Base-by-base conservation (phyloP, 2,329 filamentous ascomycete species). In the Ceratocystis smalleyi region DNA sequence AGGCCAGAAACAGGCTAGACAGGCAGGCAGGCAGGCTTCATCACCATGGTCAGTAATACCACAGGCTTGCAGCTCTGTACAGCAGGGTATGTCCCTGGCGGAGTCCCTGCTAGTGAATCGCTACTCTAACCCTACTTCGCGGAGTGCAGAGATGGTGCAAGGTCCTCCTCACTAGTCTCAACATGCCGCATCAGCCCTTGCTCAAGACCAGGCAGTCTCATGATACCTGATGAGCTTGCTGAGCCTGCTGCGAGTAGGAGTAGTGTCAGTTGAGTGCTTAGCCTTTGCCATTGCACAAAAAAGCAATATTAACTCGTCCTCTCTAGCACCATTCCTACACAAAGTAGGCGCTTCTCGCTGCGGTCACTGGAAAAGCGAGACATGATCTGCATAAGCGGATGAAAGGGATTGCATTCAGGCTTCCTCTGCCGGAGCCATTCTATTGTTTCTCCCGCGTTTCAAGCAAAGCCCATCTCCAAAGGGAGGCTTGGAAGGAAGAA, bases 401-500 rank as follows among this genome's bases (percentile, higher is more conserved):
- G 47, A 12, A 57, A 57, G 27, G 54, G 54, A 57, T 57, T 35
- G 15, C 27, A 57, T 57, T 32, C 54, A 35, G 24, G 54, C 54
- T 57, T 57, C 54, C 17, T 57, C 54, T 57, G 54, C 24, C 54
- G 30, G 54, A 8, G 54, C 27, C 54, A n/a, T 19, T 24, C 22
- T 17, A 57, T 57, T 57, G 54, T 57, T 30, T 57, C 54, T 57
- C 22, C 54, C 54, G 32, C 27, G 54, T 57, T 57, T 57, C 54
- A 57, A 57, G 32, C 54, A 57, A 35, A 57, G 54, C 54, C 54
- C 24, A n/a, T 22, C n/a, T 22, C n/a, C 47, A 51, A 51, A 24
- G 47, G 47, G 22, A 40, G 35, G 47, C 4, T 12, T 51, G n/a
- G 47, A 51, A 51, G 47, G 54, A n/a, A 22, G 15, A 57, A 57